These are phyloP conservation scores for Podospora fimiseda DNA, from an alignment of 495 filamentous ascomycete genomes.

Conservation along the genomic window DNA sequence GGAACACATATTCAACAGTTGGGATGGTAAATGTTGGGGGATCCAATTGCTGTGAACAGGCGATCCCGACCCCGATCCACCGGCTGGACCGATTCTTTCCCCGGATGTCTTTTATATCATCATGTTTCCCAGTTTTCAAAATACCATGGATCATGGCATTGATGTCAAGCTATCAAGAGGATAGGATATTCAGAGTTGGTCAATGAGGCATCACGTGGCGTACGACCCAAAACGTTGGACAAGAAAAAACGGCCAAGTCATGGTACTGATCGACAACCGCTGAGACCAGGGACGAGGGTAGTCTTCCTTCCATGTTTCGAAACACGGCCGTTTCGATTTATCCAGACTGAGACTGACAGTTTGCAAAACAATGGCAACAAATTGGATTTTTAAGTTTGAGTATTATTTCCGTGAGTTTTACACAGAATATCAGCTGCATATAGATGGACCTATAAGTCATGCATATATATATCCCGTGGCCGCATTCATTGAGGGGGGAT, in stretches of 20 bases:
- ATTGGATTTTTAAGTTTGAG: too few relatives aligned
- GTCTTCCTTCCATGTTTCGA: neutral
- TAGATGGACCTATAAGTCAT: too few relatives aligned
- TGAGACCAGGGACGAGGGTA: neutral
- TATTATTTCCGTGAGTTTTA: too few relatives aligned
- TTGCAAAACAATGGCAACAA: too few relatives aligned
- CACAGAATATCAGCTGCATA: too few relatives aligned
- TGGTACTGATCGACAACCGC: neutral
- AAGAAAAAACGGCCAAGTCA: neutral
- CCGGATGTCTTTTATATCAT: too few relatives aligned
- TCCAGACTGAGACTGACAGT: neutral
- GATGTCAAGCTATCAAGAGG: too few relatives aligned
- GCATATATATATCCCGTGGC: too few relatives aligned
- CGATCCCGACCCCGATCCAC: neutral
- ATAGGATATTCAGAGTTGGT: too few relatives aligned
- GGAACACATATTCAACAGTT: neutral
- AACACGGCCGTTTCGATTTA: neutral
- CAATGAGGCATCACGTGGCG: too few relatives aligned
- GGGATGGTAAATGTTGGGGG: neutral
- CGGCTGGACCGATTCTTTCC: neutral
- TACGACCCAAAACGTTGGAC: too few relatives aligned
- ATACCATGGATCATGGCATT: neutral
- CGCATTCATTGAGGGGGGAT: too few relatives aligned
- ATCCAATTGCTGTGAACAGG: neutral
- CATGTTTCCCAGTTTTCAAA: conserved; percentile 3